Evolutionary conservation across 108 stramenopile species (phyloP), one percentile per base, ranked within the genome.

Genomic region (Skeletonema marinoi): DNA sequence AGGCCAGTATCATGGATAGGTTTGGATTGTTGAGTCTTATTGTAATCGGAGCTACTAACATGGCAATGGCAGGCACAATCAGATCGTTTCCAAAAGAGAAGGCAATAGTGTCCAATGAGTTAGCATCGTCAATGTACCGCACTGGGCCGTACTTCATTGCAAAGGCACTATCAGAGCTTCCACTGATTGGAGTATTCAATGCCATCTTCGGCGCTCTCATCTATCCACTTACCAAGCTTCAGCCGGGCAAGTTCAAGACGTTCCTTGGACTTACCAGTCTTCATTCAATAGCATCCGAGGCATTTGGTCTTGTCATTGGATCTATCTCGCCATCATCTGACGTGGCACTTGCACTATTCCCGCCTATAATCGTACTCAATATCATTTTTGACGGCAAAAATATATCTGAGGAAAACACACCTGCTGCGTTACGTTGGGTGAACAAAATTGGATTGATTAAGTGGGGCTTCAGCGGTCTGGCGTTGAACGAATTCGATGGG

Each of bases 131-230:
- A 7, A 78, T 96, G 85, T 98, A 97, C 78, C 74, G 92, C 30
- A 91, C 94, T 4, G 71, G 90, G 35, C 97, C 98, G 2, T 98
- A 98, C 73, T 96, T 98, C 71, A 73, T 97, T 42, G 86, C 94
- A 54, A 98, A 98, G 83, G 96, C 97, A 6, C 46, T 96, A n/a
- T 93, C 96, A 5, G 96, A 97, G 74, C 85, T 98, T 14, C 98
- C 98, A 5, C 71, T 96, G 31, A 89, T 91, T 31, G 87, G 82
- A n/a, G 69, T 93, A 12, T 88, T 93, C 54, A 89, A 92, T 70
- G 89, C 75, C 39, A 81, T 98, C 62, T 97, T 97, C 48, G 89
- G 94, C 12, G 51, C 75, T 8, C 74, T 98, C 25, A 83, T 97
- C 29, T 98, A 97, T 72, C 80, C 84, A 0, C 76, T 98, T 77